Base-by-base conservation (phyloP, 495 filamentous ascomycete species). In the Annulohypoxylon maeteangense region DNA sequence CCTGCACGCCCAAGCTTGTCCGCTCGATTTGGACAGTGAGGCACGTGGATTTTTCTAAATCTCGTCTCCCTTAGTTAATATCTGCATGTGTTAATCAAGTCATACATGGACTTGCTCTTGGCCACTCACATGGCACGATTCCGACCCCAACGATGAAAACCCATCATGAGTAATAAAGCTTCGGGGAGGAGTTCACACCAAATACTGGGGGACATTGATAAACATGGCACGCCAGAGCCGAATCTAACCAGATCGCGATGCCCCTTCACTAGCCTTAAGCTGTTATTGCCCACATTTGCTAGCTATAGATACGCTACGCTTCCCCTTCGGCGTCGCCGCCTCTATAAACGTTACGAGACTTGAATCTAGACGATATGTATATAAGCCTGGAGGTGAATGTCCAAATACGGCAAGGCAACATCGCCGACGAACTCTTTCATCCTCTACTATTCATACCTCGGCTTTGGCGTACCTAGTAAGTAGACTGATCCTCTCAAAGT, bases 131-230 rank as follows among this genome's bases (percentile, higher is more conserved):
- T n/a, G 32, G 25, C 66, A 29, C 32, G n/a, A 12, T 55, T 56
- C 8, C 20, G 31, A 70, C 71, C 23, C 63, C 67, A 65, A 70
- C 47, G 57, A 45, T 27, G n/a, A 60, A 55, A 56, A 32, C 36
- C 25, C 59, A 59, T 68, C 56, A 70, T 65, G 66, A 69, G 29
- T 64, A 56, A 68, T 64, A 36, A 56, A 53, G 50, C 60, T 48
- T 75, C 56, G 36, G 23, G 23, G 65, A 73, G 65, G 70, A 62
- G 65, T 62, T 67, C 64, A 68, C 62, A 70, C 64, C 59, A 61
- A 65, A 44, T 48, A 50, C 29, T 27, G 47, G n/a, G 47, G 53
- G 45, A 62, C 47, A 20, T 62, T 48, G 40, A 60, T 72, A 51
- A 50, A 62, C 22, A 58, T 68, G 20, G 20, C 20, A 61, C 14